Evolutionary conservation across 805 yeast genomes (phyloP).

Genomic region (Cyberlindnera saturnus): DNA sequence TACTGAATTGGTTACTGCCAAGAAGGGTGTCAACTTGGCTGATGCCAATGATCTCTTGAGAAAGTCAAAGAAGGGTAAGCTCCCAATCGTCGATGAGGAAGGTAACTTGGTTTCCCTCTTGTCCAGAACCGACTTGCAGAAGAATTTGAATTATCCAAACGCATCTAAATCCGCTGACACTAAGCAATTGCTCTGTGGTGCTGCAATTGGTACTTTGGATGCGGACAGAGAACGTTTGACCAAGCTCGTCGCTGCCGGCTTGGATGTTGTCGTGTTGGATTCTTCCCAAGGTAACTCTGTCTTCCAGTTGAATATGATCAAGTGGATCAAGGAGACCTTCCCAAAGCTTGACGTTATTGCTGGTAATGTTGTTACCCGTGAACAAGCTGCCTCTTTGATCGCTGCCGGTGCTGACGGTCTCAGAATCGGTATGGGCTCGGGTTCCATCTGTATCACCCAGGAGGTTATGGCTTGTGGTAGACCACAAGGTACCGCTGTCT

Average conservation of each 20-base stretch:
- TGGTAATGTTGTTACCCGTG: conserved; percentile 98
- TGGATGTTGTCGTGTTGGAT: conserved; percentile 92
- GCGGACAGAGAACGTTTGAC: conserved; percentile 82
- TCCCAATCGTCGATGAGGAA: conserved; percentile 79
- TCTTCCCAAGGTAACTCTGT: conserved; percentile 97
- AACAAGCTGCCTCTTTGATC: conserved; percentile 94
- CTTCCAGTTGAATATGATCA: conserved; percentile 90
- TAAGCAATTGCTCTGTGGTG: conserved; percentile 97
- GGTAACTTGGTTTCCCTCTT: conserved; percentile 81
- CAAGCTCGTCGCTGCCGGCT: conserved; percentile 88
- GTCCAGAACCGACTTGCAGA: conserved; percentile 94
- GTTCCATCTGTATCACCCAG: conserved; percentile 98
- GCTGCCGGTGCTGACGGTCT: conserved; percentile 97
- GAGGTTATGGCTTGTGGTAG: conserved; percentile 99
- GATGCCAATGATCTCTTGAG: conserved; percentile 90
- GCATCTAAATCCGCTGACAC: conserved; percentile 92
- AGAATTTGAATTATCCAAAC: conserved; percentile 86
- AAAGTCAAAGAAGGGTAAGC: conserved; percentile 93
- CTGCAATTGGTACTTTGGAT: conserved; percentile 92
- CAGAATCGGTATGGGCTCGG: conserved; percentile 99
- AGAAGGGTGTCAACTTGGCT: conserved; percentile 70
- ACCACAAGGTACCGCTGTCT: conserved; percentile 99
- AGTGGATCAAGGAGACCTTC: conserved; percentile 77
- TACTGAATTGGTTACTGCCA: conserved; percentile 76
- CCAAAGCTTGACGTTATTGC: conserved; percentile 87